Base-by-base conservation (phyloP, 139 green algal species). In the Trebouxia sp. region DNA sequence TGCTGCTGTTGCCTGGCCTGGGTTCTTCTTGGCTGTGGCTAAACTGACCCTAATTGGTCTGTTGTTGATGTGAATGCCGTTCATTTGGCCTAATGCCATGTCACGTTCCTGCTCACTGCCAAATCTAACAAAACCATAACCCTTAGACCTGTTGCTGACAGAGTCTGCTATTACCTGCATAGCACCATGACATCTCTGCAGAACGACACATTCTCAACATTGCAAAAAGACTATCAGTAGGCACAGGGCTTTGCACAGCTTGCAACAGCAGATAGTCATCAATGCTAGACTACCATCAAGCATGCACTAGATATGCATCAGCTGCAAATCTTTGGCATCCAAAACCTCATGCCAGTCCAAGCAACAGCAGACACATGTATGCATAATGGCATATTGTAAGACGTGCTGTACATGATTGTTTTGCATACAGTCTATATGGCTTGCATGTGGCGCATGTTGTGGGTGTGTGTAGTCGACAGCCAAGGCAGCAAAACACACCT, bases 51-150 rank as follows among this genome's bases (percentile, higher is more conserved):
- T 86, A 58, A 97, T 95, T 8, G 92, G 89, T 20, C 91, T 86
- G 51, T 88, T 91, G 67, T 78, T 84, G 28, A 97, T 84, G 65
- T 92, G 72, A 7, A 90, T 62, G 11, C 95, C 95, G 77, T 92
- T 92, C 95, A 98, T 98, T 74, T 97, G 90, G 0, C 41, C 78
- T 6, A 99, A 76, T 0, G 96, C 91, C 6, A 87, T 82, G 86
- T 99, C 94, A 0, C 95, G 85, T 78, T 99, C 93, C 10, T 66
- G 75, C 86, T 98, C 94, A 22, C 79, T 80, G 30, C 79, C 85
- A 82, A 99, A 99, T 9, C 96, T 89, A 30, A 99, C 96, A 86
- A 99, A 99, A 53, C 96, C 96, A 77, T 97, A 99, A 53, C 96
- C 96, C 80, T 98, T 98, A 56, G 89, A 94, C 14, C 94, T 87